Evolutionary conservation across 2,329 filamentous ascomycete genomes (phyloP), one percentile per base, ranked within the genome.

Genomic region (Fusarium ambrosium): DNA sequence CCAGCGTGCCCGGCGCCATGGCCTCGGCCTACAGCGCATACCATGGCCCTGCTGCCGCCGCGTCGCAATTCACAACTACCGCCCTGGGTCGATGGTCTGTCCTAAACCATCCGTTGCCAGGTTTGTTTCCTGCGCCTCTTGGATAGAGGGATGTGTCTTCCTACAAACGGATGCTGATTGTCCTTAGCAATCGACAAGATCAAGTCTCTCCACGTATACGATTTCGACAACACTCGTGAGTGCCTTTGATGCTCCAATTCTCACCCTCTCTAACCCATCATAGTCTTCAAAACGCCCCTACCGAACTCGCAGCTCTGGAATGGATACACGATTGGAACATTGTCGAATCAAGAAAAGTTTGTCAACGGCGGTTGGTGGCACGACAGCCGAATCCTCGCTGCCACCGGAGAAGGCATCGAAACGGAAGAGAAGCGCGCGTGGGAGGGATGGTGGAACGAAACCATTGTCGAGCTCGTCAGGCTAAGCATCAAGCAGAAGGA

Each of bases 381-480:
- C 83, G 95, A 98, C 80, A 90, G 91, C 51, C 91, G 91, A 73
- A 95, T 99, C 72, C 91, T 99, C 27, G 91, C 93, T 13, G 92
- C 95, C 2, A 98, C 95, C 1, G 97, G 97, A 62, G 89, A 95
- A 67, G 97, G 97, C 18, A 82, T 92, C 7, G 94, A 94, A 62
- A 90, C 90, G 67, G 97, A 98, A 84, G 95, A 98, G 82, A 86
- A 89, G 48, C 91, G 92, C 27, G 95, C 90, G 11, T 99, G 96
- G 96, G 87, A 93, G 67, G 95, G 95, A 39, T 98, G 94, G 93
- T 99, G 97, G 97, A 98, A 98, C 80, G 96, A 98, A 81, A 91
- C 93, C 78, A 92, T 99, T 69, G 92, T 91, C 64, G 90, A 95
- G 78, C 89, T 98, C 34, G 95, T 97, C 45, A 88, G 89, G 79